A percentile compares a stretch with the other conserved stretches of the same genome.
These are phyloP conservation scores for Ustilago crameri DNA, from an alignment of 1,284 basidiomycete genomes.

Conservation along the genomic window DNA sequence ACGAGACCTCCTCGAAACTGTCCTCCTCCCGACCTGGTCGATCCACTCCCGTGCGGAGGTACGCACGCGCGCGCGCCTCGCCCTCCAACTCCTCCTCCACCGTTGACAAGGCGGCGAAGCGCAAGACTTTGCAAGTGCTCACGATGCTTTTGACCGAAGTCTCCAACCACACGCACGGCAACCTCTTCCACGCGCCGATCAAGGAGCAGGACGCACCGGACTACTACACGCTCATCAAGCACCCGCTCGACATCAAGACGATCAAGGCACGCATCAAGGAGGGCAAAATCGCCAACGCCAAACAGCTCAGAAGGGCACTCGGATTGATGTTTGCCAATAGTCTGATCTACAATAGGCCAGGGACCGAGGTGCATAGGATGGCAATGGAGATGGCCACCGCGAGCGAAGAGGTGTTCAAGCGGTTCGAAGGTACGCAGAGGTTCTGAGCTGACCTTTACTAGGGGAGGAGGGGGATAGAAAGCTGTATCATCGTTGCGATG, in stretches of 20 bases:
- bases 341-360: constrained; percentile 63
- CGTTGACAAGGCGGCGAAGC: constrained; percentile 46
- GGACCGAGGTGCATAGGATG: constrained; percentile 64
- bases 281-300: constrained; percentile 44
- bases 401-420: constrained; percentile 53
- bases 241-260: constrained; percentile 63
- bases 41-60: background rate
- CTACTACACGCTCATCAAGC: constrained; percentile 61
- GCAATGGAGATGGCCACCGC: constrained; percentile 63
- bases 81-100: constrained; percentile 20
- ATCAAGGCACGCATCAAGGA: constrained; percentile 64
- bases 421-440: constrained; percentile 50
- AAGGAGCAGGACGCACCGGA: constrained; percentile 65
- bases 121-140: constrained; percentile 59
- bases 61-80: background rate
- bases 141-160: constrained; percentile 63
- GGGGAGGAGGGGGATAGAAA: no score
- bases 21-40: background rate
- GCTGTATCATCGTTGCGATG: background rate
- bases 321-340: constrained; percentile 64
- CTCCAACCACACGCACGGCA: constrained; percentile 64
- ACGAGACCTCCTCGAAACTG: no score
- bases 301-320: constrained; percentile 52
- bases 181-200: constrained; percentile 65
- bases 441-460: no score